These are phyloP conservation scores for Entomortierella parvispora DNA, from an alignment of 192 early-diverging fungal genomes.

Conservation along the genomic window DNA sequence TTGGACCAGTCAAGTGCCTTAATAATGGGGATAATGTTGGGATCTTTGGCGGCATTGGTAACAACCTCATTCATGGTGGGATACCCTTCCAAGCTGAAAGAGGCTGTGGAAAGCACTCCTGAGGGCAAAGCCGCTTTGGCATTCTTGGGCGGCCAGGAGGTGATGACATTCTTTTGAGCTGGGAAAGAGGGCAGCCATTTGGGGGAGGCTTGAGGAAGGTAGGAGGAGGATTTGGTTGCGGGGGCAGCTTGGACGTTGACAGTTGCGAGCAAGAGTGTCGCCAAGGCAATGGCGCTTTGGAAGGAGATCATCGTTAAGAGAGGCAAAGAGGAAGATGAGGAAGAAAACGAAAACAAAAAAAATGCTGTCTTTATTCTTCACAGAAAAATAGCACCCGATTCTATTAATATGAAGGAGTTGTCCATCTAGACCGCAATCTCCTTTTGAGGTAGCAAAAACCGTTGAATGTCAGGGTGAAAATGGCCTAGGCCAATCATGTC, in stretches of 20 bases:
- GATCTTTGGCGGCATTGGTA: slow-evolving; percentile 26
- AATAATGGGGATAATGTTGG: slow-evolving; percentile 37
- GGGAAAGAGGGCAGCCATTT: slow-evolving; percentile 29
- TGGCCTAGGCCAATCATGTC: too few relatives aligned
- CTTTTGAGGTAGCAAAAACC: too few relatives aligned
- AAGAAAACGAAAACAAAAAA: too few relatives aligned
- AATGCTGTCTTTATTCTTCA: too few relatives aligned
- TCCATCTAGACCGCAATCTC: too few relatives aligned
- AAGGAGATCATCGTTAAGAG: slow-evolving; percentile 5
- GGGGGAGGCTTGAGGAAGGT: slow-evolving; percentile 33
- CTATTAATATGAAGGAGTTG: too few relatives aligned
- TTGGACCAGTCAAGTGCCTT: slow-evolving; percentile 49
- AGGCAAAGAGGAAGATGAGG: too few relatives aligned
- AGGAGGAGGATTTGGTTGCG: not conserved
- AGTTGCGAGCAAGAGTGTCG: not conserved
- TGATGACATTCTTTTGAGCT: slow-evolving; percentile 17
- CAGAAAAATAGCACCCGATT: too few relatives aligned
- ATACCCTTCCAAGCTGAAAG: slow-evolving; percentile 26
- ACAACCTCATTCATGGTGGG: slow-evolving; percentile 15
- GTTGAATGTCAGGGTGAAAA: too few relatives aligned
- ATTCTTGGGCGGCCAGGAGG: slow-evolving; percentile 16
- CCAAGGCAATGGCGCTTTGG: slow-evolving; percentile 6
- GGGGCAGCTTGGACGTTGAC: slow-evolving; percentile 11
- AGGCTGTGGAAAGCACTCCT: slow-evolving; percentile 28
- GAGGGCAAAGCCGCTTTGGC: slow-evolving; percentile 22